phyloP scores from a whole-genome alignment of 345 rosid species.

The Moricandia arvensis region DNA sequence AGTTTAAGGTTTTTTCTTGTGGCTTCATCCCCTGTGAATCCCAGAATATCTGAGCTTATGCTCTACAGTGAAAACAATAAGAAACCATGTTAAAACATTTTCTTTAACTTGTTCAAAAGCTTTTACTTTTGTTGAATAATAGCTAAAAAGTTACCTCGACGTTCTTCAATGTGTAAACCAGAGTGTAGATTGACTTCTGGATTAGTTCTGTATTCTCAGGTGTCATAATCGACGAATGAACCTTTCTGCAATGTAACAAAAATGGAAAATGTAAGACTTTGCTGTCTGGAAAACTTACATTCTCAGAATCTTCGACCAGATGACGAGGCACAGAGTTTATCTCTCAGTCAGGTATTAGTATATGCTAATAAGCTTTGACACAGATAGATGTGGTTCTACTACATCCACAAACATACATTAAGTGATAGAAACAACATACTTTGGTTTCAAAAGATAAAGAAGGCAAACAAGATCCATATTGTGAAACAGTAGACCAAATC shows the following conservation, averaged over 20 bases:
- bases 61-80: slow-evolving; percentile 48
- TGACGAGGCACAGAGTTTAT: slow-evolving; percentile 11
- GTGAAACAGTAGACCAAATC: background rate
- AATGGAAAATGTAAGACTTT: background rate
- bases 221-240: slow-evolving; percentile 78
- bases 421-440: slow-evolving; percentile 2
- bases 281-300: slow-evolving; percentile 1
- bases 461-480: background rate
- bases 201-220: slow-evolving; percentile 90
- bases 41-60: slow-evolving; percentile 94
- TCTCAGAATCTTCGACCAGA: background rate
- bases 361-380: background rate
- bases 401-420: background rate
- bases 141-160: slow-evolving; percentile 58
- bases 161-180: slow-evolving; percentile 89
- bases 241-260: slow-evolving; percentile 47
- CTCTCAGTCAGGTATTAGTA: background rate
- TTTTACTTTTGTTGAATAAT: background rate
- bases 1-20: slow-evolving; percentile 81
- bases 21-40: slow-evolving; percentile 97
- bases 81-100: background rate
- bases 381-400: slow-evolving; percentile 19
- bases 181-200: slow-evolving; percentile 77
- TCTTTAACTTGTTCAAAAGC: background rate
- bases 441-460: background rate